Evolutionary conservation across 768 basidiomycete species (phyloP).

Genomic region (Mycena vulgaris): DNA sequence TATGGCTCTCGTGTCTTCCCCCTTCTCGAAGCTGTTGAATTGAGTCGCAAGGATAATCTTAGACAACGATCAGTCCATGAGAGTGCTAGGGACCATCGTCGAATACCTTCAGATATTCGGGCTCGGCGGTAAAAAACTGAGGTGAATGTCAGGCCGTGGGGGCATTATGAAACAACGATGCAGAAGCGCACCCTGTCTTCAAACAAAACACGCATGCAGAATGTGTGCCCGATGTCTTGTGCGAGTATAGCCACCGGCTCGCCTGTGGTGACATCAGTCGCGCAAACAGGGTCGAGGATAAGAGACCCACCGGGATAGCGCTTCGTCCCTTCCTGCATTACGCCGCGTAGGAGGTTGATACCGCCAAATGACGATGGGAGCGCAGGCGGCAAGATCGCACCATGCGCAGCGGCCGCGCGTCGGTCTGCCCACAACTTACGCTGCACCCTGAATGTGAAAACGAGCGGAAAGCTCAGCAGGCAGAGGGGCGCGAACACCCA

Average conservation of each 20-base stretch:
- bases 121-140: conserved; percentile 57
- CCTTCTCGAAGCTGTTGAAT: conserved; percentile 48
- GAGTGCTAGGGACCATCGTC: no score
- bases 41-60: conserved; percentile 43
- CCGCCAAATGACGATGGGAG: conserved; percentile 46
- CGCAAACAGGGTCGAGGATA: not conserved
- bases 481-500: conserved; percentile 5
- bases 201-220: conserved; percentile 25
- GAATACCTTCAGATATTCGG: conserved; percentile 60
- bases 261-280: not conserved
- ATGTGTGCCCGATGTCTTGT: conserved; percentile 12
- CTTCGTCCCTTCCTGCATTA: conserved; percentile 40
- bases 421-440: conserved; percentile 15
- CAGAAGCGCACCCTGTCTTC: conserved; percentile 21
- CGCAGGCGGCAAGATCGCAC: conserved; percentile 42
- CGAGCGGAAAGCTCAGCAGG: conserved; percentile 19
- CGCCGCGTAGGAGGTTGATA: conserved; percentile 44
- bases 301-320: conserved; percentile 51
- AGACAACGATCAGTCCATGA: not conserved
- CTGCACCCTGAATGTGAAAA: not conserved
- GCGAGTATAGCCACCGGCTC: conserved; percentile 14
- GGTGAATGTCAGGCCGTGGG: not conserved
- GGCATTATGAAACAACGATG: not conserved
- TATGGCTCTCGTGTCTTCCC: not conserved
- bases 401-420: conserved; percentile 33